Percentiles rank a stretch among this genome's conserved stretches.
These are phyloP conservation scores for Pelagomonas calceolata DNA, from an alignment of 108 stramenopile genomes.

Conservation along the genomic window DNA sequence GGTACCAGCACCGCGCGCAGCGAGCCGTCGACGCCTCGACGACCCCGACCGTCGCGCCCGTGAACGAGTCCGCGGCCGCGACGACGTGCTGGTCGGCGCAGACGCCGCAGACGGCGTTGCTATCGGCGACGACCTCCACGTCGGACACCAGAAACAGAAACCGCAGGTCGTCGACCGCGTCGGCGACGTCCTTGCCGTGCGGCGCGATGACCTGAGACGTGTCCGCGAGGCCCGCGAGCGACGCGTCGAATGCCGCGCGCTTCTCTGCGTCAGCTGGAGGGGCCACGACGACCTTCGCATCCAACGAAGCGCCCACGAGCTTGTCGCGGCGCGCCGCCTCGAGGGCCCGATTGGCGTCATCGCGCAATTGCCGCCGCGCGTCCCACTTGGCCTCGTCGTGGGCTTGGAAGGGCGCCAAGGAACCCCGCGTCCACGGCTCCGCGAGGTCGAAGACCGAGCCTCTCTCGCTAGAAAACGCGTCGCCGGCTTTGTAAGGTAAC, in stretches of 20 bases:
- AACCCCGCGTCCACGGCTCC: neutral
- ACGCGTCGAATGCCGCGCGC: slow-evolving; percentile 25
- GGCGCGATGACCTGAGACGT: slow-evolving; percentile 8
- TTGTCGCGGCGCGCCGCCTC: slow-evolving; percentile 70
- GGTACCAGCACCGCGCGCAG: slow-evolving; percentile 82
- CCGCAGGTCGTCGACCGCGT: slow-evolving; percentile 75
- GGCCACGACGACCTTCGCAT: slow-evolving; percentile 63
- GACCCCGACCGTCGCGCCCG: slow-evolving; percentile 67
- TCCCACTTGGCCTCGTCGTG: slow-evolving; percentile 56
- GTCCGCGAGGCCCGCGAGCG: slow-evolving; percentile 32
- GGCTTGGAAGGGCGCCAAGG: slow-evolving; percentile 30
- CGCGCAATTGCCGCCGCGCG: slow-evolving; percentile 54
- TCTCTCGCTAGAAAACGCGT: neutral
- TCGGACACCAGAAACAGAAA: slow-evolving; percentile 73
- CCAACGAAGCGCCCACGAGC: slow-evolving; percentile 70
- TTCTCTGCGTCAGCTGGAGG: slow-evolving; percentile 12
- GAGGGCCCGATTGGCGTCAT: slow-evolving; percentile 73
- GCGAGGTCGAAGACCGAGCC: neutral
- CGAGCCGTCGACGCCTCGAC: slow-evolving; percentile 61
- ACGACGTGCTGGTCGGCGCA: slow-evolving; percentile 49
- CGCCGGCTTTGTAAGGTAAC: neutral
- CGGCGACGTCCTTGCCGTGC: slow-evolving; percentile 60
- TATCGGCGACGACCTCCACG: slow-evolving; percentile 57
- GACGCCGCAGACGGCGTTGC: slow-evolving; percentile 29
- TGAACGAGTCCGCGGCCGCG: slow-evolving; percentile 42